Evolutionary conservation across 176 grass and related monocot genomes (phyloP), one percentile per base, ranked within the genome.

Genomic region (Lolium perenne): DNA sequence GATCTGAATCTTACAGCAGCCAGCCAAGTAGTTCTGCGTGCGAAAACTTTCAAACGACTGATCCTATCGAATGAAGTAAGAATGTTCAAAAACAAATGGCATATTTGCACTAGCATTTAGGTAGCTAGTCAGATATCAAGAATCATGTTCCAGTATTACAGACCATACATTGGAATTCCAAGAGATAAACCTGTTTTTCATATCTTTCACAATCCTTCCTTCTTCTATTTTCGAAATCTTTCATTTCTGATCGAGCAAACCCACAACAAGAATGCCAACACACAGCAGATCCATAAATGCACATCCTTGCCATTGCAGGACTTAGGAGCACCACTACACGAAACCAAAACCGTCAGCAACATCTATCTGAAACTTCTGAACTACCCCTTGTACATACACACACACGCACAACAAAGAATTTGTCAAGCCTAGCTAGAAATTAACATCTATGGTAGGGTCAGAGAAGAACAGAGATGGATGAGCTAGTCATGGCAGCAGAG

Each of bases 401-500:
- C 29, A 29, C 29, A 29, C 29, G 29, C 2, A 49, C 47, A 90
- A 3, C 65, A 73, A 90, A 86, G 65, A 83, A 90, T 90, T 1
- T 3, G 70, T 85, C 23, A 72, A 64, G 8, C 46, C 88, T 86
- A 38, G 11, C 79, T 71, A 78, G 3, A 86, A 73, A 63, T 9
- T 29, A 29, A 29, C 29, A 29, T 29, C 29, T 47, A 47, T 8
- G 11, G 4, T 49, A 49, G 47, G 47, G 47, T 49, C 47, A 49
- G 47, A 49, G 3, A 17, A 26, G 23, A 83, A 14, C 21, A 59
- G 14, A 47, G 13, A 8, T 4, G 41, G 16, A 53, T n/a, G 5
- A 38, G n/a, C 78, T 81, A 93, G 64, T 93, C 91, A 87, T 93
- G 91, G 40, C 87, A 90, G 81, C 85, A 93, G 38, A 93, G 91